Conservation (phyloP, 768 basidiomycete genomes). For the Tricholoma bakamatsutake region DNA sequence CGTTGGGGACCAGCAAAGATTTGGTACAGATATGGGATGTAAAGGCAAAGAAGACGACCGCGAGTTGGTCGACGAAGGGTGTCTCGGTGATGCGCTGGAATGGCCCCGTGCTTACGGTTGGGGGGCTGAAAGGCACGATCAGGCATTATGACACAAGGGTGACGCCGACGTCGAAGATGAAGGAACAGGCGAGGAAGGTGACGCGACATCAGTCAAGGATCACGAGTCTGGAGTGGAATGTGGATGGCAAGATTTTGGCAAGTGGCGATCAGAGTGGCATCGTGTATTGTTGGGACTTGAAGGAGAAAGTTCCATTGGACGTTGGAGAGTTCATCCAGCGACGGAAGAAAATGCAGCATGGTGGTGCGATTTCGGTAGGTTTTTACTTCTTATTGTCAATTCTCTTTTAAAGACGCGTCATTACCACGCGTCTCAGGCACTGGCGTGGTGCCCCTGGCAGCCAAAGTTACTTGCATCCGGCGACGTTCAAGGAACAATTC, state of each 20-base stretch:
- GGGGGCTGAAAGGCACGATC: conserved; percentile 64
- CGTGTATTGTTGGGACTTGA: conserved; percentile 73
- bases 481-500: conserved; percentile 50
- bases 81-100: conserved; percentile 65
- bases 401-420: neutral
- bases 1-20: conserved; percentile 57
- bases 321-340: conserved; percentile 50
- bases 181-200: conserved; percentile 59
- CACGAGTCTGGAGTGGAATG: conserved; percentile 61
- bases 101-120: conserved; percentile 57
- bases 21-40: conserved; percentile 72
- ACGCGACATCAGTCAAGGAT: conserved; percentile 65
- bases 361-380: conserved; percentile 48
- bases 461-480: conserved; percentile 74
- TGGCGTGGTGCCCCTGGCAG: conserved; percentile 92
- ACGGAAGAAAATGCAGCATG: conserved; percentile 68
- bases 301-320: conserved; percentile 44
- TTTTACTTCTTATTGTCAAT: conserved; percentile 1
- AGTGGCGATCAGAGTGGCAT: conserved; percentile 73
- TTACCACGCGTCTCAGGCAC: conserved; percentile 40
- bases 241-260: conserved; percentile 61
- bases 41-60: conserved; percentile 45
- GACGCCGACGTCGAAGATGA: conserved; percentile 30
- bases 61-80: conserved; percentile 51
- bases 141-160: conserved; percentile 70